Percentiles rank a stretch among this genome's conserved stretches.
These are phyloP conservation scores for Aspergillus tubingensis DNA, from an alignment of 2,329 filamentous ascomycete species.

Conservation along the genomic window DNA sequence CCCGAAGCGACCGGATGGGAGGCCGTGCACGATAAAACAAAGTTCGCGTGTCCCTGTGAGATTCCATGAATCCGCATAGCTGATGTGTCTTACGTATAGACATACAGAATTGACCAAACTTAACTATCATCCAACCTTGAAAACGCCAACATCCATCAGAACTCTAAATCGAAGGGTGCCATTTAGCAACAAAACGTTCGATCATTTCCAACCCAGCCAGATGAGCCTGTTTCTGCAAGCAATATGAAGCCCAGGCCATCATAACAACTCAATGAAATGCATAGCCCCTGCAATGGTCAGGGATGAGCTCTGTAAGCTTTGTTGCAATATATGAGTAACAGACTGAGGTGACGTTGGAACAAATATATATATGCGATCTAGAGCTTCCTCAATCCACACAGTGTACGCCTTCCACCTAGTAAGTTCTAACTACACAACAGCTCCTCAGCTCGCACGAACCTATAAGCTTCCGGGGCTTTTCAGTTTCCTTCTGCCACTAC, in stretches of 20 bases:
- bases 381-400: background rate
- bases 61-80: background rate
- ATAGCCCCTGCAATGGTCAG: background rate
- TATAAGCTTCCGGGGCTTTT: background rate
- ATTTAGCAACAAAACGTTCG: background rate
- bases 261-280: background rate
- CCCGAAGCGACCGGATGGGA: background rate
- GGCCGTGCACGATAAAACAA: background rate
- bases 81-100: background rate
- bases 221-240: background rate
- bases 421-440: background rate
- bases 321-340: background rate
- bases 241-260: no score
- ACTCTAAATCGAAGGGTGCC: background rate
- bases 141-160: background rate
- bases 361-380: slow-evolving; percentile 1
- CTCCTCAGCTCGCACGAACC: background rate
- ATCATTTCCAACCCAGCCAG: background rate
- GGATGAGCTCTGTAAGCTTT: background rate
- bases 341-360: background rate
- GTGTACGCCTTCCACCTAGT: background rate
- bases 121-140: background rate
- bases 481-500: no score
- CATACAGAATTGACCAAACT: no score
- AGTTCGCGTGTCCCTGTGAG: background rate